phyloP scores from a whole-genome alignment of 306 rosid genomes.

The Lathyrus aphaca region DNA sequence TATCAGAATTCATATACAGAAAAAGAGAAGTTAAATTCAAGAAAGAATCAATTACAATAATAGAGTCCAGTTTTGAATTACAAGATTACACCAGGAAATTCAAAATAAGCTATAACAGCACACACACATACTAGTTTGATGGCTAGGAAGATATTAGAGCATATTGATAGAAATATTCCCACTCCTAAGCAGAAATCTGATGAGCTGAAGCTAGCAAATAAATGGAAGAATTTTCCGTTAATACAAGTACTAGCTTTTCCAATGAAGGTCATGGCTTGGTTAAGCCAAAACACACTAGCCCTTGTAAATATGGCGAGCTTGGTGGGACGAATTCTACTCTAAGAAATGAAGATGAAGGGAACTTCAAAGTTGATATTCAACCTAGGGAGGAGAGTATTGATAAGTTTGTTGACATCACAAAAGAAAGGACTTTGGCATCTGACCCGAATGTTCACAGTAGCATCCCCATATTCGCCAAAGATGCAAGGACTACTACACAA shows the following conservation, averaged over 20 bases:
- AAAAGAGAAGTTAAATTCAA: too few relatives aligned
- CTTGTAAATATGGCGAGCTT: conserved; percentile 44
- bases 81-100: too few relatives aligned
- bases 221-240: conserved; percentile 62
- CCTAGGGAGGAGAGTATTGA: conserved; percentile 42
- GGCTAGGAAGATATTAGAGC: conserved; percentile 87
- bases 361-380: conserved; percentile 44
- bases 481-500: conserved; percentile 32
- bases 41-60: too few relatives aligned
- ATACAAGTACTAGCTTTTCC: conserved; percentile 40
- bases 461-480: conserved; percentile 38
- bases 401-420: conserved; percentile 42
- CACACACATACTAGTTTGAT: conserved; percentile 72
- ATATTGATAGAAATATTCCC: conserved; percentile 67
- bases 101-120: too few relatives aligned
- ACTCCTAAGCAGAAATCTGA: conserved; percentile 74
- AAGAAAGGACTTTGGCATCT: conserved; percentile 39
- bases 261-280: conserved; percentile 47
- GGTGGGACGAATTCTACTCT: conserved; percentile 42
- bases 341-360: conserved; percentile 47
- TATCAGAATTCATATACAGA: too few relatives aligned
- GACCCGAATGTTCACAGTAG: conserved; percentile 40
- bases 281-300: conserved; percentile 38
- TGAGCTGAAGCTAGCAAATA: conserved; percentile 69
- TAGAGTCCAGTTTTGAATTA: too few relatives aligned